These are phyloP conservation scores for Stachybotrys chartarum DNA, from an alignment of 2,329 filamentous ascomycete genomes.

Conservation along the genomic window DNA sequence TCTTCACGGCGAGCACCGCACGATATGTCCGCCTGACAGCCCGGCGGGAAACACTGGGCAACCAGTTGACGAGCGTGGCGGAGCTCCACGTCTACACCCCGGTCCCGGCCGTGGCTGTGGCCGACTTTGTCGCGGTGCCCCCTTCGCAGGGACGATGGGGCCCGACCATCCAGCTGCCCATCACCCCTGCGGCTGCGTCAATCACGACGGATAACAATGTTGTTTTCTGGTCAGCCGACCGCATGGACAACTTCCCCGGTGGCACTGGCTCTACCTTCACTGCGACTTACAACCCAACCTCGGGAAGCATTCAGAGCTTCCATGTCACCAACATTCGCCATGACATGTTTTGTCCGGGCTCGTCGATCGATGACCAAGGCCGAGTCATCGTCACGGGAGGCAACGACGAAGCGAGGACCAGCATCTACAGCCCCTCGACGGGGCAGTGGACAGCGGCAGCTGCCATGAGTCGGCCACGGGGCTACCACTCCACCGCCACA, in stretches of 20 bases:
- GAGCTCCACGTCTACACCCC: conserved; percentile 1
- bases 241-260: neutral
- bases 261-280: neutral
- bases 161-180: neutral
- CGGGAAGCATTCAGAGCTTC: neutral
- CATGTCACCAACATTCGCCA: conserved; percentile 33
- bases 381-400: conserved; percentile 48
- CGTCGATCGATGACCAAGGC: conserved; percentile 40
- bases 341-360: conserved; percentile 52
- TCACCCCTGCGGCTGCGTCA: neutral
- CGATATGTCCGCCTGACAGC: neutral
- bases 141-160: conserved; percentile 1
- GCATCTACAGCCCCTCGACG: conserved; percentile 32
- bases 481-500: conserved; percentile 42
- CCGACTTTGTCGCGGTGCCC: neutral
- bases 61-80: neutral
- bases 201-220: neutral
- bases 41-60: neutral
- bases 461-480: conserved; percentile 35
- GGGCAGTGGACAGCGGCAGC: conserved; percentile 27
- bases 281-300: neutral
- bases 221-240: conserved; percentile 1
- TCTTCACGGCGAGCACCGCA: neutral
- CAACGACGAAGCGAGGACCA: conserved; percentile 37
- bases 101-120: neutral